phyloP scores from a whole-genome alignment of 1,284 basidiomycete genomes.

The Ganoderma sinense region DNA sequence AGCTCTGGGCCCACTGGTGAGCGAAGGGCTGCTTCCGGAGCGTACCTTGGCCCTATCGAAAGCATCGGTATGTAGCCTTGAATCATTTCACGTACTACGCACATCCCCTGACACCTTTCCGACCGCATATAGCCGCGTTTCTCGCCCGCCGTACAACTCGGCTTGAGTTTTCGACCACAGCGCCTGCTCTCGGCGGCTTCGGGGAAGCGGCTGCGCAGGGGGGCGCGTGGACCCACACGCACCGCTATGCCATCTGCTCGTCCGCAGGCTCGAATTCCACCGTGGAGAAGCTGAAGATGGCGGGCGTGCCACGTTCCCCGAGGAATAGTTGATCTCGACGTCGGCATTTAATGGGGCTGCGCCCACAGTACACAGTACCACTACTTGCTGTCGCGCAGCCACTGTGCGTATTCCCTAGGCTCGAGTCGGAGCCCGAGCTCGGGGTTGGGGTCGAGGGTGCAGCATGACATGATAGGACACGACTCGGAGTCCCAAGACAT shows the following conservation, averaged over 20 bases:
- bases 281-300: not conserved
- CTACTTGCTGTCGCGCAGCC: not conserved
- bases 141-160: no score
- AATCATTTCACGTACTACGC: not conserved
- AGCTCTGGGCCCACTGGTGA: not conserved
- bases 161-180: not conserved
- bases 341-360: not conserved
- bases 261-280: not conserved
- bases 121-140: not conserved
- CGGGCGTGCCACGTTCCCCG: not conserved
- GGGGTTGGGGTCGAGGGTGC: no score
- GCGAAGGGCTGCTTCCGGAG: no score
- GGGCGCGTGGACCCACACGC: not conserved
- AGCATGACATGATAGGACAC: not conserved
- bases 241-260: not conserved
- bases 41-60: not conserved
- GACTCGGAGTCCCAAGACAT: no score
- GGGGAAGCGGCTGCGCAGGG: not conserved
- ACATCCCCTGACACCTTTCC: not conserved
- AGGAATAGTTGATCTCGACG: not conserved
- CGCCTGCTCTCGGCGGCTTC: not conserved
- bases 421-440: not conserved
- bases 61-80: not conserved
- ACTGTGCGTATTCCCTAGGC: no score
- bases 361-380: not conserved